Evolutionary conservation across 331 rosid genomes (phyloP).

Genomic region (Arachis monticola): DNA sequence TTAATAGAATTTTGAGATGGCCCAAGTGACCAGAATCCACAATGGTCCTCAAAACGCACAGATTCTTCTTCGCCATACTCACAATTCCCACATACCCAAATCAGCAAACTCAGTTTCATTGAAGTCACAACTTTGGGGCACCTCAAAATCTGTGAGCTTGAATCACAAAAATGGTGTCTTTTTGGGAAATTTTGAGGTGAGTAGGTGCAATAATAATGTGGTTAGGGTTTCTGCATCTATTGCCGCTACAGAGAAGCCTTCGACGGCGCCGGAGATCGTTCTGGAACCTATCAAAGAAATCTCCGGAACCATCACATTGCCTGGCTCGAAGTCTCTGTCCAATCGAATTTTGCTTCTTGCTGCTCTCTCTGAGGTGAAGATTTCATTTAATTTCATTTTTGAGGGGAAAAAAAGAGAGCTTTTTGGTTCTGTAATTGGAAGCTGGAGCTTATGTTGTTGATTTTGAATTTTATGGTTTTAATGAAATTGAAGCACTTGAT

Average conservation of each 20-base stretch:
- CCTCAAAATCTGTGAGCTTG: slow-evolving; percentile 55
- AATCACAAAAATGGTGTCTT: slow-evolving; percentile 45
- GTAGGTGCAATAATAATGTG: slow-evolving; percentile 37
- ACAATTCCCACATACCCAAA: slow-evolving; percentile 61
- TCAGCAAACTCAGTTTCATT: slow-evolving; percentile 53
- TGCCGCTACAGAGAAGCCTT: slow-evolving; percentile 76
- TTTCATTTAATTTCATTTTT: neutral
- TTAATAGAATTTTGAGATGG: slow-evolving; percentile 51
- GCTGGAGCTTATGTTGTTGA: neutral
- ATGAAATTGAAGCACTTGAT: slow-evolving; percentile 7
- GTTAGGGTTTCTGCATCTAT: slow-evolving; percentile 65
- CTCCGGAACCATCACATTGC: slow-evolving; percentile 81
- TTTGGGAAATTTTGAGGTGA: slow-evolving; percentile 38
- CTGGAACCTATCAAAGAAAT: slow-evolving; percentile 90
- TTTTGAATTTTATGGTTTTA: slow-evolving; percentile 11
- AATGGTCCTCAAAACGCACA: slow-evolving; percentile 64
- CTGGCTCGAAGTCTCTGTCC: slow-evolving; percentile 94
- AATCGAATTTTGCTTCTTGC: slow-evolving; percentile 95
- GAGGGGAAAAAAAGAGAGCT: neutral
- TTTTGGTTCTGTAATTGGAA: neutral
- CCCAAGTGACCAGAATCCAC: slow-evolving; percentile 72
- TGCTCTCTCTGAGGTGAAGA: slow-evolving; percentile 93
- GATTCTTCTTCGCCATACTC: slow-evolving; percentile 50
- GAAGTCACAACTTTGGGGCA: slow-evolving; percentile 54
- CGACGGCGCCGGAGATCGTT: slow-evolving; percentile 83